A percentile compares a stretch with the other conserved stretches of the same genome.
phyloP scores from a whole-genome alignment of 108 stramenopile genomes.

The Fragilaria crotonensis region DNA sequence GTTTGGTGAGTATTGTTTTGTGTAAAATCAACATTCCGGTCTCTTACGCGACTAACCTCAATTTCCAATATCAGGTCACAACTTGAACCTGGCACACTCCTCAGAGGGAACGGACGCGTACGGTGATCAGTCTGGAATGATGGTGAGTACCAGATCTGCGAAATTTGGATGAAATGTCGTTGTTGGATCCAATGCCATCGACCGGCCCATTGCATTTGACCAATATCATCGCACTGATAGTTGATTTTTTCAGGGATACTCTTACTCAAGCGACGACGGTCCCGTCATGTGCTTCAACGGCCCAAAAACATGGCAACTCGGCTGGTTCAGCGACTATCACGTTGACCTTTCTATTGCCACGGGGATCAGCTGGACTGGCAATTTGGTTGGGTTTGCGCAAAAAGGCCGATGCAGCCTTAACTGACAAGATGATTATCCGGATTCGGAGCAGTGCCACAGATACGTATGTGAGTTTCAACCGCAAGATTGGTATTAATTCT shows the following conservation, averaged over 20 bases:
- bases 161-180: no score
- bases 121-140: conserved; percentile 4
- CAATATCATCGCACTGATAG: background rate
- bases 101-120: conserved; percentile 51
- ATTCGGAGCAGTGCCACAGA: background rate
- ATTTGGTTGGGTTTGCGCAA: background rate
- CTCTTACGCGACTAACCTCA: background rate
- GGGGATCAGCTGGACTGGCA: background rate
- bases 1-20: conserved; percentile 1
- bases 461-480: conserved; percentile 6
- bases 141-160: no score
- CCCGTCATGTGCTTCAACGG: conserved; percentile 23
- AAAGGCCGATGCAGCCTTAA: background rate
- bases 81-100: conserved; percentile 12
- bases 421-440: background rate
- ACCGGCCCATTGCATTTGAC: no score
- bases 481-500: conserved; percentile 6
- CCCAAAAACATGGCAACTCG: conserved; percentile 13
- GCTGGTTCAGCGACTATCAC: conserved; percentile 14
- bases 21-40: background rate
- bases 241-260: conserved; percentile 6
- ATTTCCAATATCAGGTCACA: conserved; percentile 8
- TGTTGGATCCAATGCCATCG: no score
- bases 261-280: conserved; percentile 5
- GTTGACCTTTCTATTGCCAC: background rate